A percentile compares a stretch with the other conserved stretches of the same genome.
Conservation (phyloP, 2,329 filamentous ascomycete species). For the Trichophyton rubrum region DNA sequence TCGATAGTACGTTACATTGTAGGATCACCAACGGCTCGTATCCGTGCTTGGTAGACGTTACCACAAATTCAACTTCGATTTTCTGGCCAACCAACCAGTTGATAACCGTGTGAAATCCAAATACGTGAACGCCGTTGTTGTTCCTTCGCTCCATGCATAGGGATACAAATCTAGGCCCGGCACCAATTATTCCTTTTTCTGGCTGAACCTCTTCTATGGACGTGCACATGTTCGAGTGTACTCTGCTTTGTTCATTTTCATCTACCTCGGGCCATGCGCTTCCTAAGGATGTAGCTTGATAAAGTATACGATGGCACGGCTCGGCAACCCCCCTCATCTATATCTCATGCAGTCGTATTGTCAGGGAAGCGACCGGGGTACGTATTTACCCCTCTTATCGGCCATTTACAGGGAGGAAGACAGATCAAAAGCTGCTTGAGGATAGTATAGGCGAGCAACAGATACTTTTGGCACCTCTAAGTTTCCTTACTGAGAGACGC, state of each 20-base stretch:
- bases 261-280: neutral
- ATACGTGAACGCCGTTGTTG: too few species aligned
- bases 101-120: too few species aligned
- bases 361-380: neutral
- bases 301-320: neutral
- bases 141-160: too few species aligned
- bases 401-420: neutral
- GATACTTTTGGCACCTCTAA: neutral
- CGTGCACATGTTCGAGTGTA: neutral
- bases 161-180: too few species aligned
- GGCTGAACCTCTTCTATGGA: too few species aligned
- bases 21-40: neutral
- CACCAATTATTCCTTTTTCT: too few species aligned
- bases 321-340: neutral
- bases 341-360: neutral
- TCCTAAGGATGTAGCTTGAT: neutral
- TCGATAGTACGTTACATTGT: neutral
- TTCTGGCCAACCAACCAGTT: too few species aligned
- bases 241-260: neutral
- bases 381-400: neutral
- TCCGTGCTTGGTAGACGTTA: too few species aligned
- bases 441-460: neutral
- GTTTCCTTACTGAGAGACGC: neutral
- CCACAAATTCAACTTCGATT: too few species aligned
- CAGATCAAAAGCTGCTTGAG: too few species aligned